These are phyloP conservation scores for Phylloporus arenicola DNA, from an alignment of 768 basidiomycete species.

Conservation along the genomic window DNA sequence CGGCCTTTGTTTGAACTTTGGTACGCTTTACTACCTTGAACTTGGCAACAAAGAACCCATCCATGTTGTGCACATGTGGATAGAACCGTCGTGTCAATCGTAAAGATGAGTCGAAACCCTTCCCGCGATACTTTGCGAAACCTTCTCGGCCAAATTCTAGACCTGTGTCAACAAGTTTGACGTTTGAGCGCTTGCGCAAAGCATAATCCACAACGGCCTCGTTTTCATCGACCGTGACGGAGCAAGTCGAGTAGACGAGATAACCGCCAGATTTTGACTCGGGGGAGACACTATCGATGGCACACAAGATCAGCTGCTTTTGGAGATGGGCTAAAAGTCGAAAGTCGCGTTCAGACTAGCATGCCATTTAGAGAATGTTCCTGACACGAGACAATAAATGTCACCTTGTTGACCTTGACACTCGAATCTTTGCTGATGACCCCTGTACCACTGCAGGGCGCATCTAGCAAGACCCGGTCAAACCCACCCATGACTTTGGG, in stretches of 20 bases:
- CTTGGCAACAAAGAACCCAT: constrained; percentile 98
- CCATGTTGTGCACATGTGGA: constrained; percentile 99
- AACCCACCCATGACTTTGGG: constrained; percentile 99
- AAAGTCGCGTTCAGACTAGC: constrained; percentile 90
- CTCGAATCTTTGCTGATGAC: constrained; percentile 97
- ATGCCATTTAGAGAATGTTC: constrained; percentile 1
- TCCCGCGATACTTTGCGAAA: constrained; percentile 86
- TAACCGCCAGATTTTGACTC: constrained; percentile 89
- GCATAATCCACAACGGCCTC: constrained; percentile 98
- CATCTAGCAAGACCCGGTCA: constrained; percentile 93
- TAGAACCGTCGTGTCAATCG: constrained; percentile 85
- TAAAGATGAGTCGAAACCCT: constrained; percentile 76
- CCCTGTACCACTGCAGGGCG: constrained; percentile 96
- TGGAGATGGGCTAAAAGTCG: constrained; percentile 93
- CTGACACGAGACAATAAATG: constrained; percentile 1
- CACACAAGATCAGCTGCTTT: constrained; percentile 96
- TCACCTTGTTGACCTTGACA: constrained; percentile 97
- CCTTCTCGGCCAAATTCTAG: constrained; percentile 92
- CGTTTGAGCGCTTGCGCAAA: constrained; percentile 87
- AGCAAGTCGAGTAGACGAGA: constrained; percentile 97
- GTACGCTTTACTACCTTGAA: constrained; percentile 85
- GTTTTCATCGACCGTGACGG: constrained; percentile 97
- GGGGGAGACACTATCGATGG: constrained; percentile 90
- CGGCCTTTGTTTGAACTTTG: constrained; percentile 41
- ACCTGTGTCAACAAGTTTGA: constrained; percentile 87